Evolutionary conservation across 2,329 filamentous ascomycete genomes (phyloP), one percentile per base, ranked within the genome.

Genomic region (Colletotrichum endophyticum): DNA sequence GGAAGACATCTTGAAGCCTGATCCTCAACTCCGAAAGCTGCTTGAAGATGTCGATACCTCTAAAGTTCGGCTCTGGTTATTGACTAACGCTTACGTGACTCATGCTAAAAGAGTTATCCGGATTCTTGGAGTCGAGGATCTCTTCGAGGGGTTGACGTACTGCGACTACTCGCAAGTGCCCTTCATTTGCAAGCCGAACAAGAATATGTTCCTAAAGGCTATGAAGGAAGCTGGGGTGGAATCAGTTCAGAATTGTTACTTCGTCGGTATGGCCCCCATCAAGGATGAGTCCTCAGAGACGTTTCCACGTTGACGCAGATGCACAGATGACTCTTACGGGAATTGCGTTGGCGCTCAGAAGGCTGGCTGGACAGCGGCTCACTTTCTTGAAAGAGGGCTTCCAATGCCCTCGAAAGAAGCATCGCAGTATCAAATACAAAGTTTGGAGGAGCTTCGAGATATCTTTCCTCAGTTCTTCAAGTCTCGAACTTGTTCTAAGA

Each of bases 121-220:
- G 75, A 87, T 99, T 25, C 89, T 99, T 3, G 93, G 91, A 3
- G 88, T 99, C 25, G 96, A 98, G 3, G 95, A 98, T 83, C 86
- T 96, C 27, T 99, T 99, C 82, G 96, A 99, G 78, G 97, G 97
- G 8, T 92, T 98, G 77, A 99, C 97, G 0, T 99, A 93, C 84
- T 99, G 97, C 83, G 95, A 99, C 84, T 99, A 99, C 85, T 90
- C 88, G 11, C 86, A 90, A 15, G 87, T 91, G 56, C 93, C 91
- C 6, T 89, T 99, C 78, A 85, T 98, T 62, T 98, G 96, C 88
- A 99, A 99, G 84, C 97, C 97, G 4, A 91, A 94, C 71, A 88
- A 89, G 67, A 92, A 92, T 67, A 97, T 98, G 94, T 99, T 92
- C 83, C 91, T 90, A 53, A 98, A 97, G 86, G 96, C 95, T 6